These are phyloP conservation scores for Bruguiera parviflora DNA, from an alignment of 345 rosid genomes.

Conservation along the genomic window DNA sequence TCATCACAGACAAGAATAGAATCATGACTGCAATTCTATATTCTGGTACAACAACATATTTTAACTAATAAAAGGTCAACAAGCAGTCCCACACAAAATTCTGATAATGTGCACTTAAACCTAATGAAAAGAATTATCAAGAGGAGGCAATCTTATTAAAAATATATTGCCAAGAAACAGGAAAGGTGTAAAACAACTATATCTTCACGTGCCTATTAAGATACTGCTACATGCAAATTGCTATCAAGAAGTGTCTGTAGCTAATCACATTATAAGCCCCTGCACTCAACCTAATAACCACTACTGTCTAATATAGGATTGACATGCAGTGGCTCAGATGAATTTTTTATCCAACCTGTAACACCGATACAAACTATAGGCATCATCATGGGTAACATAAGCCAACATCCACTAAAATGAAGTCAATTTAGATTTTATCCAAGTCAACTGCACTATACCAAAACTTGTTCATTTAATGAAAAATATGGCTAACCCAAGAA, in stretches of 20 bases:
- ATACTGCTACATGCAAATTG: too few relatives aligned
- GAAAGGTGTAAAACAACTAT: background rate
- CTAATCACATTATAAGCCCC: background rate
- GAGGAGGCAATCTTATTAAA: too few relatives aligned
- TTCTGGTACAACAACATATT: background rate
- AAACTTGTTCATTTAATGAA: too few relatives aligned
- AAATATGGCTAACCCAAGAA: too few relatives aligned
- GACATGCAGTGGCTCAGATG: too few relatives aligned
- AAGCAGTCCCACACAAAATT: background rate
- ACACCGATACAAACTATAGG: too few relatives aligned
- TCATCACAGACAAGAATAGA: constrained; percentile 14
- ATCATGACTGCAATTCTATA: constrained; percentile 4
- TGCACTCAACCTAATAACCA: background rate
- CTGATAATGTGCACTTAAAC: background rate
- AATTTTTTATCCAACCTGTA: too few relatives aligned
- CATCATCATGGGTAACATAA: too few relatives aligned
- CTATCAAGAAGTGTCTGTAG: background rate
- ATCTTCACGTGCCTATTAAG: background rate
- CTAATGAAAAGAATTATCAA: background rate
- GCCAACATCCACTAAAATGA: too few relatives aligned
- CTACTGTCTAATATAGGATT: background rate
- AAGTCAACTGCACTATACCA: too few relatives aligned
- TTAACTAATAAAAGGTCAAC: background rate
- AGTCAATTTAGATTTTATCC: too few relatives aligned
- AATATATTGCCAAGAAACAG: too few relatives aligned